Conservation (phyloP, 139 green algal species). For the Micractinium conductrix region DNA sequence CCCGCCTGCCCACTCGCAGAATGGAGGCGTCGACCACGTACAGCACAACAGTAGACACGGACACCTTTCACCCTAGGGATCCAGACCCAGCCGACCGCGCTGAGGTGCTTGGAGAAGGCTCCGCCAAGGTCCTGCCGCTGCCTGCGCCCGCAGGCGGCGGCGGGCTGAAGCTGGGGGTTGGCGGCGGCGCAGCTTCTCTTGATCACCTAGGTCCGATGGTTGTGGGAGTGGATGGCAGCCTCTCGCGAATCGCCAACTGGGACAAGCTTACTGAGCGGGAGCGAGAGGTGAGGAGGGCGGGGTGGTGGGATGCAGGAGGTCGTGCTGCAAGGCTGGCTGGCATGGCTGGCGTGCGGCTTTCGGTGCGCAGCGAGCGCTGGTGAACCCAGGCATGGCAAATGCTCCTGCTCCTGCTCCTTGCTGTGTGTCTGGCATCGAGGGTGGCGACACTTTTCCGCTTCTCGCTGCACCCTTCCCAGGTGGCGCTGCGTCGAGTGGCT, state of each 20-base stretch:
- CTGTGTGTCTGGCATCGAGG: too few relatives aligned
- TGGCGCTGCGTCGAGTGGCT: slow-evolving; percentile 1
- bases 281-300: neutral
- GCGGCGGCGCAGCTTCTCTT: neutral
- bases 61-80: slow-evolving; percentile 9
- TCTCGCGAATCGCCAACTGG: slow-evolving; percentile 11
- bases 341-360: too few relatives aligned
- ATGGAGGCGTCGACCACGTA: slow-evolving; percentile 3
- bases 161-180: neutral
- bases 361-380: neutral
- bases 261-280: slow-evolving; percentile 4
- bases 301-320: too few relatives aligned
- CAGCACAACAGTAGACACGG: neutral
- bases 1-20: neutral
- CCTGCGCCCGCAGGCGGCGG: neutral
- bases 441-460: too few relatives aligned
- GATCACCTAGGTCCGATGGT: slow-evolving; percentile 19
- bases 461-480: too few relatives aligned
- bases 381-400: neutral
- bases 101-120: neutral
- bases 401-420: neutral
- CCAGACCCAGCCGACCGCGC: neutral
- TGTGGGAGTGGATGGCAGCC: neutral
- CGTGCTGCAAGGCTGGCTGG: too few relatives aligned
- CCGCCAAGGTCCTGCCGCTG: neutral